These are phyloP conservation scores for Sporobolomyces pararoseus DNA, from an alignment of 768 basidiomycete genomes.

Conservation along the genomic window DNA sequence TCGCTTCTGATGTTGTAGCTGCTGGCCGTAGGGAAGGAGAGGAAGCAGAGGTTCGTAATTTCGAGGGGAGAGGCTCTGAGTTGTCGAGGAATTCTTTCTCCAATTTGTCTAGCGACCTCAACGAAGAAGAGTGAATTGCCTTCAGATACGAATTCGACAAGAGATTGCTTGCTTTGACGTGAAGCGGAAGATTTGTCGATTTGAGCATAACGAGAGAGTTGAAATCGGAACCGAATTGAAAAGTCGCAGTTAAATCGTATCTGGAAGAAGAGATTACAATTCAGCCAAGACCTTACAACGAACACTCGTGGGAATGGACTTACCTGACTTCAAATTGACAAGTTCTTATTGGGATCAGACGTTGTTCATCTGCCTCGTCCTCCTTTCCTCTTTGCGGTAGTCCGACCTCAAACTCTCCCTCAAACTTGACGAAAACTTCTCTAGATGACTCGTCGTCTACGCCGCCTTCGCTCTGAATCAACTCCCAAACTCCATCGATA, in stretches of 20 bases:
- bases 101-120: no score
- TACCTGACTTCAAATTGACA: conserved; percentile 4
- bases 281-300: no score
- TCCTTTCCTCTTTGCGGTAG: background rate
- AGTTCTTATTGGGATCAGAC: background rate
- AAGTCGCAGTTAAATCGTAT: conserved; percentile 8
- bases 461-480: background rate
- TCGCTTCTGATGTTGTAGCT: background rate
- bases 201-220: background rate
- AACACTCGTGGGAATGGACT: no score
- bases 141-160: no score
- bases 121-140: no score
- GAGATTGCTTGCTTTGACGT: background rate
- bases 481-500: background rate
- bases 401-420: background rate
- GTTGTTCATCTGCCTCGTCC: background rate
- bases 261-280: no score
- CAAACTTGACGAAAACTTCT: conserved; percentile 4
- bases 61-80: background rate
- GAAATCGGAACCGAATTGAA: background rate
- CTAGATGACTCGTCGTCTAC: background rate
- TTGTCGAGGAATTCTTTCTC: no score
- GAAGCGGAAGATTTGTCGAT: conserved; percentile 1
- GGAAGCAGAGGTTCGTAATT: background rate
- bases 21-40: background rate